These are phyloP conservation scores for Pluteus cervinus DNA, from an alignment of 768 basidiomycete genomes.

Conservation along the genomic window DNA sequence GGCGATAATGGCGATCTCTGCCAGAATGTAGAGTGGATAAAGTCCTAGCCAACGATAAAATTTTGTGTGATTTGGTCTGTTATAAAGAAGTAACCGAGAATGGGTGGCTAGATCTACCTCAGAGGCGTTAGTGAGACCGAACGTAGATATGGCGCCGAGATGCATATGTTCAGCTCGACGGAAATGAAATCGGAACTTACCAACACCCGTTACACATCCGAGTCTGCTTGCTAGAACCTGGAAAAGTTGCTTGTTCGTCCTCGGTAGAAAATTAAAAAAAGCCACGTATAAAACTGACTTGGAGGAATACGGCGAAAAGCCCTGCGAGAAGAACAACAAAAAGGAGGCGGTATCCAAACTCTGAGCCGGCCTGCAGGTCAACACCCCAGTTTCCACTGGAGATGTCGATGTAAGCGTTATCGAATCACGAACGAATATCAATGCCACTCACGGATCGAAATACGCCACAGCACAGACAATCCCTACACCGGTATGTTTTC, in stretches of 20 bases:
- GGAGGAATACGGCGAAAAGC: conserved; percentile 76
- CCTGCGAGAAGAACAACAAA: conserved; percentile 84
- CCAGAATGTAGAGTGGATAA: conserved; percentile 58
- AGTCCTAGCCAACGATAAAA: conserved; percentile 53
- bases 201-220: conserved; percentile 77
- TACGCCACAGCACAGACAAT: conserved; percentile 85
- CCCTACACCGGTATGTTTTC: conserved; percentile 75
- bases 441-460: conserved; percentile 75
- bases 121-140: conserved; percentile 2
- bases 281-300: no score
- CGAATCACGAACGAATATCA: no score
- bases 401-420: no score
- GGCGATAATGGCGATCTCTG: conserved; percentile 69
- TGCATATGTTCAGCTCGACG: background rate
- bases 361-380: conserved; percentile 80
- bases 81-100: conserved; percentile 58
- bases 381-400: conserved; percentile 86
- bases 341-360: conserved; percentile 80
- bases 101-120: conserved; percentile 47
- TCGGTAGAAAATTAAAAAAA: no score
- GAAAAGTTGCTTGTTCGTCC: background rate
- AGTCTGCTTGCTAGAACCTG: conserved; percentile 75
- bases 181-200: conserved; percentile 42
- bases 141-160: conserved; percentile 1
- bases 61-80: conserved; percentile 52